Percentiles rank a stretch among this genome's conserved stretches.
Evolutionary conservation across 2,329 filamentous ascomycete genomes (phyloP).

Genomic region (Zalaria obscura): DNA sequence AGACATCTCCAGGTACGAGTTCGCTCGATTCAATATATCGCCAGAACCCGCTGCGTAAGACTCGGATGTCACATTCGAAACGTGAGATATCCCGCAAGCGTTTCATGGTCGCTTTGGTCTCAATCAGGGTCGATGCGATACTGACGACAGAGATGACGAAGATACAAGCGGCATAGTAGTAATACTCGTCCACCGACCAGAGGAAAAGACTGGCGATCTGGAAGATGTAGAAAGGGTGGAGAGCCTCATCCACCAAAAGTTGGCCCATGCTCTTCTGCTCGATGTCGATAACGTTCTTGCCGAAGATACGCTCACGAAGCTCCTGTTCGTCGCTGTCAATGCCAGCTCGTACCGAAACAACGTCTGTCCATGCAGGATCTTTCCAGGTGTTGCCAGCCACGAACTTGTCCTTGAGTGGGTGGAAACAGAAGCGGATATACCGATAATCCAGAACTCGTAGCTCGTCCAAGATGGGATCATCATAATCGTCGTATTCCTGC

Average conservation of each 20-base stretch:
- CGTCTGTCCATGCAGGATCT: constrained; percentile 75
- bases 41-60: constrained; percentile 93
- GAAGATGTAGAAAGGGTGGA: constrained; percentile 97
- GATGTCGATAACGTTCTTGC: constrained; percentile 81
- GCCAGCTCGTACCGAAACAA: constrained; percentile 59
- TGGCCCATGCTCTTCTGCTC: constrained; percentile 74
- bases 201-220: constrained; percentile 87
- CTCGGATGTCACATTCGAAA: constrained; percentile 90
- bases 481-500: constrained; percentile 55
- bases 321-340: constrained; percentile 82
- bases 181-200: constrained; percentile 94
- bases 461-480: constrained; percentile 60
- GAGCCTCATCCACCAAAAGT: constrained; percentile 82
- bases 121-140: constrained; percentile 75
- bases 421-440: constrained; percentile 85
- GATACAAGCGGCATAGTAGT: constrained; percentile 93
- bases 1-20: constrained; percentile 88
- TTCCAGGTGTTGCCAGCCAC: constrained; percentile 82
- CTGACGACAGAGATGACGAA: constrained; percentile 89
- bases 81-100: constrained; percentile 80
- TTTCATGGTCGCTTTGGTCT: constrained; percentile 86
- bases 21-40: constrained; percentile 74
- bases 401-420: constrained; percentile 81
- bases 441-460: constrained; percentile 78
- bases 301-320: constrained; percentile 73